phyloP scores from a whole-genome alignment of 2,329 filamentous ascomycete genomes.

The Phaeosphaeria sp. region DNA sequence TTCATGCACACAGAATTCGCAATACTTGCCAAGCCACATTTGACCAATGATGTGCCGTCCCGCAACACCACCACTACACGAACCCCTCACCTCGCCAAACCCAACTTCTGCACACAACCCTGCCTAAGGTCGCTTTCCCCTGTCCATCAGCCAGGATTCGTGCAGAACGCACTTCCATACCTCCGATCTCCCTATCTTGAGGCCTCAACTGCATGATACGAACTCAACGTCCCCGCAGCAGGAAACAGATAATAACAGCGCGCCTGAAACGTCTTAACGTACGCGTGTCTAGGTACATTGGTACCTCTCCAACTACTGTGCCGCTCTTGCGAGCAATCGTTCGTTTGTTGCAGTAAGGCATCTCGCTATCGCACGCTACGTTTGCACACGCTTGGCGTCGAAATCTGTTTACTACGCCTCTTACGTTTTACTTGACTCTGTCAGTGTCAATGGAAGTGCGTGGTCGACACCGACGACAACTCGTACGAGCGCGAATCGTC shows the following conservation, averaged over 20 bases:
- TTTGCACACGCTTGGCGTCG: constrained; percentile 11
- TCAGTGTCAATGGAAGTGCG: not conserved
- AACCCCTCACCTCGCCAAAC: constrained; percentile 25
- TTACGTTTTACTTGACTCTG: constrained; percentile 16
- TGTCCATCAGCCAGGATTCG: constrained; percentile 12
- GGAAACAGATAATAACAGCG: constrained; percentile 13
- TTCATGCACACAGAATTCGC: constrained; percentile 24
- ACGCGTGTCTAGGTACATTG: constrained; percentile 12
- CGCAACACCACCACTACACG: constrained; percentile 24
- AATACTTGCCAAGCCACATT: constrained; percentile 16
- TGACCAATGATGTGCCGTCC: constrained; percentile 24
- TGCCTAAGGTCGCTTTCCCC: constrained; percentile 19
- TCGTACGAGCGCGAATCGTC: not conserved
- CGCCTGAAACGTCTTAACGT: constrained; percentile 17
- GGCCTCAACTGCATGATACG: constrained; percentile 25
- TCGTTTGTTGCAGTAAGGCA: constrained; percentile 4
- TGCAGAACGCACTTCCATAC: constrained; percentile 7
- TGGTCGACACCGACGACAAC: not conserved
- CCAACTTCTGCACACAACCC: constrained; percentile 12
- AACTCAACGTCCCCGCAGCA: constrained; percentile 21
- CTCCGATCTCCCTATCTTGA: constrained; percentile 7
- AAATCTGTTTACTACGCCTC: constrained; percentile 12
- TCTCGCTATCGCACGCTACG: constrained; percentile 16
- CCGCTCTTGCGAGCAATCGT: constrained; percentile 14
- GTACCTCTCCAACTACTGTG: constrained; percentile 16